Evolutionary conservation across 345 rosid genomes (phyloP), one percentile per base, ranked within the genome.

Genomic region (Arabis alpina): DNA sequence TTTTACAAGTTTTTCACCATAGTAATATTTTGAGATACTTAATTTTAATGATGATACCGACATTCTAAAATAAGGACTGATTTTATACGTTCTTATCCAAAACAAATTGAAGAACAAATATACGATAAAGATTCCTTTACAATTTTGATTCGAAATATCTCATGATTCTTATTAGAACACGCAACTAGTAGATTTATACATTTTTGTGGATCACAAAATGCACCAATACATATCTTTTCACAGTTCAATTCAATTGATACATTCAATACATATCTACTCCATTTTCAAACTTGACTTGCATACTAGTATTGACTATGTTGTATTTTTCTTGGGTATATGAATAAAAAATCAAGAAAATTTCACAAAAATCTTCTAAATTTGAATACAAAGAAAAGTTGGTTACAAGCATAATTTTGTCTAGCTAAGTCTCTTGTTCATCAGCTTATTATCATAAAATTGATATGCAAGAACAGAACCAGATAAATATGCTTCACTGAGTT

Each of bases 51-150:
- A 36, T 2, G 40, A 36, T 7, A n/a, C 30, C 1, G n/a, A 42
- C 28, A 32, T 19, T 19, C 23, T 19, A 19, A 19, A 19, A 19
- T 19, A 19, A 19, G 23, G 23, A 19, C 37, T 66, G n/a, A 71
- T 52, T 34, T 24, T 64, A 36, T 48, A 14, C 71, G 12, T 49
- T 73, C 66, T 73, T 73, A 73, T 73, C 77, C 66, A 8, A 50
- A 59, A 51, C 10, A 2, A 12, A 5, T 8, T 42, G 39, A 49
- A 39, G 60, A 65, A 65, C 13, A 47, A 39, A 64, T 12, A 50
- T 15, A 27, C 13, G 12, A 39, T 11, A 56, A 64, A 64, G 66
- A 65, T 73, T 73, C 71, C 53, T 57, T 57, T n/a, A 3, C 40
- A 73, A 48, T 64, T 28, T 64, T 64, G 51, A n/a, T 45, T 25